These are phyloP conservation scores for Ceriops zippeliana DNA, from an alignment of 345 rosid genomes.

Conservation along the genomic window DNA sequence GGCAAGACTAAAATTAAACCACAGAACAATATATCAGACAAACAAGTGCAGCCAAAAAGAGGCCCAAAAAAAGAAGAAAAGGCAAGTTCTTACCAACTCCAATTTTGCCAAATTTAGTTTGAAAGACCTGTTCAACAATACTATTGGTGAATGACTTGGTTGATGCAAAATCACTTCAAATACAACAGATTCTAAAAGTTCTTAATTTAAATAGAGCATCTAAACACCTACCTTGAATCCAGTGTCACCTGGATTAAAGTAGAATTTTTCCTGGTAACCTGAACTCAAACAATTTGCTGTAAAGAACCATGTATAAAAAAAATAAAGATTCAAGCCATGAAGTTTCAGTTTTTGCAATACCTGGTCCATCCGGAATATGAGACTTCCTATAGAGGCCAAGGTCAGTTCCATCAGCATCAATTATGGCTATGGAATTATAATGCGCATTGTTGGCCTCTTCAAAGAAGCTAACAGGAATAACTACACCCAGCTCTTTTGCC, in stretches of 20 bases:
- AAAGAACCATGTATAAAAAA: slow-evolving; percentile 13
- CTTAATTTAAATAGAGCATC: neutral
- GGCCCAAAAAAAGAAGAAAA: neutral
- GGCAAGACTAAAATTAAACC: neutral
- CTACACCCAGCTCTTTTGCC: slow-evolving; percentile 82
- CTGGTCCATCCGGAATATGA: slow-evolving; percentile 99
- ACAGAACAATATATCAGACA: neutral
- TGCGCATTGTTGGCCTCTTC: slow-evolving; percentile 95
- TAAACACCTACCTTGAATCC: slow-evolving; percentile 73
- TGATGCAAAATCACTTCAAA: slow-evolving; percentile 9
- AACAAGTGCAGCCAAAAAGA: neutral
- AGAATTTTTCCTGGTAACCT: slow-evolving; percentile 98
- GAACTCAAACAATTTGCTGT: slow-evolving; percentile 12
- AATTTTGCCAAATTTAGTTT: slow-evolving; percentile 82
- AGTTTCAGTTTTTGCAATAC: slow-evolving; percentile 32
- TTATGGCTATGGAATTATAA: slow-evolving; percentile 82
- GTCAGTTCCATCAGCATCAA: slow-evolving; percentile 91
- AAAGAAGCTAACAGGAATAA: slow-evolving; percentile 90
- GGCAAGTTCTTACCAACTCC: slow-evolving; percentile 66
- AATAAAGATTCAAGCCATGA: slow-evolving; percentile 11
- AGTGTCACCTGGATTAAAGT: slow-evolving; percentile 95
- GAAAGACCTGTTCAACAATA: slow-evolving; percentile 60
- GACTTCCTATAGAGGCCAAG: slow-evolving; percentile 94
- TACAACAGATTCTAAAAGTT: neutral
- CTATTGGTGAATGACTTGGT: slow-evolving; percentile 13